Evolutionary conservation across 2,329 filamentous ascomycete genomes (phyloP).

Genomic region (Botrytis pseudocinerea): DNA sequence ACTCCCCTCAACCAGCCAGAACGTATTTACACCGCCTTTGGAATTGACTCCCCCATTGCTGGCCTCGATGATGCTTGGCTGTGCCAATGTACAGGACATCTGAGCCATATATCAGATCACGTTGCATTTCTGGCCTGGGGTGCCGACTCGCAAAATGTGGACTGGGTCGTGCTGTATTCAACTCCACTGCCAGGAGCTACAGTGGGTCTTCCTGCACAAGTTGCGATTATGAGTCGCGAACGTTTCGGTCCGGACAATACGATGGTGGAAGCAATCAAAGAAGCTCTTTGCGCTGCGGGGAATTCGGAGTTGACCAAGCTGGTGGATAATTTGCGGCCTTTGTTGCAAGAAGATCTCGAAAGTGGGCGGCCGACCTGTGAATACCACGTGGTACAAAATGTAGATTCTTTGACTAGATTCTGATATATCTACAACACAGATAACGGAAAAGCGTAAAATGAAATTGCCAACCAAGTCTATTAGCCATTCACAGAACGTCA

Average conservation of each 20-base stretch:
- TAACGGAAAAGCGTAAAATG: background rate
- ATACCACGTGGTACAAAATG: constrained; percentile 20
- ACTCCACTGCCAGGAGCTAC: constrained; percentile 11
- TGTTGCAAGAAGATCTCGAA: background rate
- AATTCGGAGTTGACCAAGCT: background rate
- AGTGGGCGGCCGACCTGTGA: constrained; percentile 8
- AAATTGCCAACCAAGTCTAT: background rate
- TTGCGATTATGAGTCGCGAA: constrained; percentile 13
- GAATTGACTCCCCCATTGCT: constrained; percentile 12
- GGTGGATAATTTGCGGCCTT: constrained; percentile 14
- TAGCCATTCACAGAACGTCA: background rate
- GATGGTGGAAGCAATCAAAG: background rate
- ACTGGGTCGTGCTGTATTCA: constrained; percentile 18
- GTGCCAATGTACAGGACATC: constrained; percentile 14
- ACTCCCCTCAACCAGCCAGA: constrained; percentile 15
- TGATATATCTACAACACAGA: background rate
- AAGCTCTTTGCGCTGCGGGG: background rate
- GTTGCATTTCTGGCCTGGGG: constrained; percentile 22
- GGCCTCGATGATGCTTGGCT: constrained; percentile 17
- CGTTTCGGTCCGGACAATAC: background rate
- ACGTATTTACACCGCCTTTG: constrained; percentile 17
- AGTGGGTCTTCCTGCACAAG: constrained; percentile 19
- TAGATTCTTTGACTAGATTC: constrained; percentile 20
- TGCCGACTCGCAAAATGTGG: background rate
- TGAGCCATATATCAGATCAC: constrained; percentile 15